Base-by-base conservation (phyloP, 2,329 filamentous ascomycete genomes). In the Hymenoscyphus salicellus region DNA sequence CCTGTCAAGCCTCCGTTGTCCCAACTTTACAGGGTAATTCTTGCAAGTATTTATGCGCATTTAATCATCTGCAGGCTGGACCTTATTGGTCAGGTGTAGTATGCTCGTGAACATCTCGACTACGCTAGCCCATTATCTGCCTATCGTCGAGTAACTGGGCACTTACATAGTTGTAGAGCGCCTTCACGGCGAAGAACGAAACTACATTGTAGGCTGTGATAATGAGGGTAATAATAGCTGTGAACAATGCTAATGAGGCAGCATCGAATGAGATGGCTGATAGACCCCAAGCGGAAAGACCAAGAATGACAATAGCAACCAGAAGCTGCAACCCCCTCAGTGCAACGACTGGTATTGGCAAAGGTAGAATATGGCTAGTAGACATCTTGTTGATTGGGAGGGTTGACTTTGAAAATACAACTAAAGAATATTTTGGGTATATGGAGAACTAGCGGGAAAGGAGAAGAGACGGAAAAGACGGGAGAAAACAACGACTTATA, bases 111-210 rank as follows among this genome's bases (percentile, higher is more conserved):
- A n/a, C n/a, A n/a, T n/a, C n/a, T n/a, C n/a, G n/a, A n/a, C n/a
- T n/a, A n/a, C n/a, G n/a, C n/a, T n/a, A n/a, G n/a, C n/a, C n/a
- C n/a, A n/a, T n/a, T n/a, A n/a, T n/a, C n/a, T n/a, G n/a, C n/a
- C n/a, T n/a, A 14, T 14, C 33, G 8, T 3, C 3, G 4, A 23
- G 3, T 3, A 43, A 46, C 10, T 41, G 23, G 6, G 20, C 7
- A 61, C 59, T 36, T 55, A 61, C 60, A 28, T 62, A 62, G 28
- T 62, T 62, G 26, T 62, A 62, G 2, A 52, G 52, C 1, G 33
- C 20, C 41, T 57, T 41, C 41, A 62, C n/a, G 10, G 33, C 52
- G 20, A 49, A 26, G 16, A 43, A 28, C 5, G 60, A 43, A 33
- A 62, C 60, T 6, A 62, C 30, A 33, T 57, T 58, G 32, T 62